phyloP scores from a whole-genome alignment of 2,329 filamentous ascomycete species.

The Tolypocladium guangdongense region DNA sequence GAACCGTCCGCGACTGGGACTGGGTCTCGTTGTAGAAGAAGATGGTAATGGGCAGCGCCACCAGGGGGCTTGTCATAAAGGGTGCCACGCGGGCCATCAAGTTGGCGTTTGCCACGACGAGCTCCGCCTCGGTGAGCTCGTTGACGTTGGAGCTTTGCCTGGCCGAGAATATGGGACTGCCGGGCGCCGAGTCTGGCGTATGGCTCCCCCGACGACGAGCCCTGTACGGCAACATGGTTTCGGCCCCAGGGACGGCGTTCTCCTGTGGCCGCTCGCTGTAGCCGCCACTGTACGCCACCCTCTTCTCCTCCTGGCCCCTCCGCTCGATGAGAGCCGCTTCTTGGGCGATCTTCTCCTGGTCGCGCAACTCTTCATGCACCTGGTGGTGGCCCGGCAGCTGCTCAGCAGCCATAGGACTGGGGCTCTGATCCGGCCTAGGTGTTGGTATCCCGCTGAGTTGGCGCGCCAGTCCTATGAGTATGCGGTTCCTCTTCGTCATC shows the following conservation, averaged over 20 bases:
- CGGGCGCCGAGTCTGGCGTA: conserved; percentile 27
- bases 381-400: conserved; percentile 13
- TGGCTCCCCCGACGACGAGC: conserved; percentile 20
- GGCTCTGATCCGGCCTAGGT: conserved; percentile 34
- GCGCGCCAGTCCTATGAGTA: conserved; percentile 76
- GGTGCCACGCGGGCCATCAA: conserved; percentile 80
- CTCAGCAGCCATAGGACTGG: conserved; percentile 3
- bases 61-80: conserved; percentile 77
- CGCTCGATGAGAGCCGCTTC: conserved; percentile 70
- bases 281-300: conserved; percentile 56
- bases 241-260: conserved; percentile 24
- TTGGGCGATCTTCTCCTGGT: conserved; percentile 55
- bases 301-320: conserved; percentile 59
- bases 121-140: conserved; percentile 65
- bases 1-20: conserved; percentile 74
- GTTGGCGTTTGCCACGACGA: conserved; percentile 71
- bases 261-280: conserved; percentile 59
- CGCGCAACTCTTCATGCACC: conserved; percentile 35
- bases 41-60: conserved; percentile 69
- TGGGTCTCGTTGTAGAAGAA: conserved; percentile 87
- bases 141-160: conserved; percentile 25
- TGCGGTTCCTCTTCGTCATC: conserved; percentile 74
- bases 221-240: conserved; percentile 16
- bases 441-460: conserved; percentile 79
- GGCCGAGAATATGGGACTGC: conserved; percentile 30